These are phyloP conservation scores for Scenedesmus sp. DNA, from an alignment of 163 green algal species.

Conservation along the genomic window DNA sequence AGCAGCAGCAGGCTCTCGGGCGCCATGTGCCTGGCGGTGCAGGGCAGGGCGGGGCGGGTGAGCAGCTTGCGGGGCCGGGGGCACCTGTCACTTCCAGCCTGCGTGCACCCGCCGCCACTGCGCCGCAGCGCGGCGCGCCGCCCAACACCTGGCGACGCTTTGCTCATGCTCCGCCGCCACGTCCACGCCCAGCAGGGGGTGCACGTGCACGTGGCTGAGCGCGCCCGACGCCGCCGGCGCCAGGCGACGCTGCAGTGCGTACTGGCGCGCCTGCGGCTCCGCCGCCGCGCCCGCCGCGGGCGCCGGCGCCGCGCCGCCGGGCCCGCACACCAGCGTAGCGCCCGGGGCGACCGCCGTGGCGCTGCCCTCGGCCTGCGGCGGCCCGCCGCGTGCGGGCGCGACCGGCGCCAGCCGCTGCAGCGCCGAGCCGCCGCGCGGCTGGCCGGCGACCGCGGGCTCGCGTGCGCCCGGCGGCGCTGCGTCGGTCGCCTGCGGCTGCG, in stretches of 20 bases:
- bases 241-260: neutral
- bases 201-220: neutral
- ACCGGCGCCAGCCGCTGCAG: too few species aligned
- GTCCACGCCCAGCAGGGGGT: slow-evolving; percentile 30
- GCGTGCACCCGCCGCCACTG: neutral
- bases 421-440: too few species aligned
- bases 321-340: too few species aligned
- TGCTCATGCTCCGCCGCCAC: slow-evolving; percentile 11
- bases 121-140: neutral
- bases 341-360: too few species aligned
- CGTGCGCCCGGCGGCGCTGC: too few species aligned
- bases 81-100: neutral
- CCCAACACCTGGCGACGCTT: slow-evolving; percentile 5
- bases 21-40: slow-evolving; percentile 2
- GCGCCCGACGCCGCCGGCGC: neutral
- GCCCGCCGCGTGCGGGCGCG: too few species aligned
- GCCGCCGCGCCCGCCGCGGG: neutral
- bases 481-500: too few species aligned
- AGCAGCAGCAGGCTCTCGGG: slow-evolving; percentile 1
- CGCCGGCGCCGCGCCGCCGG: neutral
- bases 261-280: neutral
- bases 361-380: too few species aligned
- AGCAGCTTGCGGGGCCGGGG: neutral
- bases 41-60: too few species aligned
- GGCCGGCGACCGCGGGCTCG: too few species aligned